Base-by-base conservation (phyloP, 1,284 basidiomycete species). In the Boletellus deceptivus region DNA sequence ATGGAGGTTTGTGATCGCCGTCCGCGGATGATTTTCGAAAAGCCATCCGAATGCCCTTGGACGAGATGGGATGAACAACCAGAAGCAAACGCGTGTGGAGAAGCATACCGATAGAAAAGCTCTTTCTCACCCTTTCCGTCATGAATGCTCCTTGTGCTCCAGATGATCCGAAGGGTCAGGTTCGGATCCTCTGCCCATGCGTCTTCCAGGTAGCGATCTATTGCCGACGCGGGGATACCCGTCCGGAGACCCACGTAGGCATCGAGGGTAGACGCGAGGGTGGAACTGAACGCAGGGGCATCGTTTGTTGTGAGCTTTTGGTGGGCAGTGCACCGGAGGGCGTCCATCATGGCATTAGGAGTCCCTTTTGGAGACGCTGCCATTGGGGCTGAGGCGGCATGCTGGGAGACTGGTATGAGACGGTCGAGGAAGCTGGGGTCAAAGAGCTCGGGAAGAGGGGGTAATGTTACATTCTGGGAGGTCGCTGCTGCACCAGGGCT, bases 1-100 rank as follows among this genome's bases (percentile, higher is more conserved):
- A 18, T 61, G 70, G 7, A 84, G 73, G 56, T 86, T 86, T 17
- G 63, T 58, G 46, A 84, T 79, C 9, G 82, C 83, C 0, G 83
- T 86, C 8, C 81, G 75, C 2, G 82, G 83, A 50, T 85, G 82
- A 17, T 82, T 70, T n/a, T 80, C 67, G 56, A 78, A 82, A 3
- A 85, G 70, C 83, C 83, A 84, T 11, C 79, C 81, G 49, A 77
- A 84, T 4, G 78, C 76, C n/a, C 75, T 76, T 17, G 3, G 58
- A 54, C 24, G 14, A 16, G 31, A 42, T 48, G 14, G 14, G 31
- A 42, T 48, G 27, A 20, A 41, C 34, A 29, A 17, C 22, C 8
- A 6, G 10, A 31, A 4, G 33, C n/a, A 24, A 37, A 20, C 35
- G 41, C 29, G 55, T 35, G 48, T 46, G 54, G 16, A 53, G 48